Evolutionary conservation across 192 early-diverging fungal genomes (phyloP), one percentile per base, ranked within the genome.

Genomic region (Backusella circina): DNA sequence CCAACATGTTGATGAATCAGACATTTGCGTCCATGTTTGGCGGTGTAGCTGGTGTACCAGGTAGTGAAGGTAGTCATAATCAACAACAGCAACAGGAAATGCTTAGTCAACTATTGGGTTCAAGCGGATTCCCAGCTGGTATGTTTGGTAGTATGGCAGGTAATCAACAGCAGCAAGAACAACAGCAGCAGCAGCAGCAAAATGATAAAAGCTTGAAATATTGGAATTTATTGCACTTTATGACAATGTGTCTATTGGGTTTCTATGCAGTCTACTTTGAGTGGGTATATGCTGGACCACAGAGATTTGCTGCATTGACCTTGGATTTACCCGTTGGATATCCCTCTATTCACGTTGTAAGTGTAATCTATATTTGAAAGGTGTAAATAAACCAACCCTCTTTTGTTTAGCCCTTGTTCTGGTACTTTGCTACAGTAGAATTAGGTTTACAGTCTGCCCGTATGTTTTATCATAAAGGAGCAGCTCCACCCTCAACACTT

Each of bases 381-480:
- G 2, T 41, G 13, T 16, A 41, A 16, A 41, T 12, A 41, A n/a
- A n/a, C n/a, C n/a, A n/a, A n/a, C n/a, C n/a, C n/a, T n/a, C n/a
- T n/a, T n/a, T n/a, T n/a, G n/a, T n/a, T n/a, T 61, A 35, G 86
- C 79, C 86, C 12, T 57, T 86, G 51, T 89, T 89, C 77, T 89
- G 88, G 88, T 89, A 89, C 67, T 89, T 87, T 83, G 67, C 83
- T 2, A 86, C 84, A 6, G 65, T 85, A 57, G 84, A 89, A 65
- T 33, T 89, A 32, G 76, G 83, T 23, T 67, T 89, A 50, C 88
- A 89, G 65, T 80, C 88, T 0, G 72, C 84, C 0, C 67, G 83
- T 13, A 78, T 89, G 71, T 75, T 82, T 21, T 81, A 81, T 23
- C 82, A 87, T 66, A 75, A 85, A 23, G 83, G 86, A 41, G 85